Conservation (phyloP, 2,329 filamentous ascomycete genomes). For the Verticillium isaacii region DNA sequence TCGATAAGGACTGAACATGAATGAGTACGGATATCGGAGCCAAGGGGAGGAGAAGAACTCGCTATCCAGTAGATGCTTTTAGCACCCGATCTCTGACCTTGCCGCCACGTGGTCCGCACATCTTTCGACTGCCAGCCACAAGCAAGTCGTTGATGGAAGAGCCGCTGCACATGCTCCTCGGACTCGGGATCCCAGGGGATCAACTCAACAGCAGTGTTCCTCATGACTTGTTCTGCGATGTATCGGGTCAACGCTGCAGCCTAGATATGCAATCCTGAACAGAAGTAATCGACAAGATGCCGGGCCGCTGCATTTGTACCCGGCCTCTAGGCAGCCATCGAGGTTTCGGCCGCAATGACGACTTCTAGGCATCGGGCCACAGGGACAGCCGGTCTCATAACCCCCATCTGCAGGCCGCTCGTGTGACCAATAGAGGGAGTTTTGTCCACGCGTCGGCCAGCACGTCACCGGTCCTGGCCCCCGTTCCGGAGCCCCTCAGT, state of each 20-base stretch:
- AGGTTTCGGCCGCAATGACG: no score
- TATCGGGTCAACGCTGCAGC: no score
- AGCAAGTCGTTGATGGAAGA: slow-evolving; percentile 16
- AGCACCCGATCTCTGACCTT: slow-evolving; percentile 11
- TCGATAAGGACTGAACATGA: slow-evolving; percentile 8
- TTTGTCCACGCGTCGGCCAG: neutral
- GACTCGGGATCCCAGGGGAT: slow-evolving; percentile 21
- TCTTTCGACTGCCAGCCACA: slow-evolving; percentile 19
- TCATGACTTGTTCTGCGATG: no score
- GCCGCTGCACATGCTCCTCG: slow-evolving; percentile 13
- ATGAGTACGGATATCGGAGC: neutral
- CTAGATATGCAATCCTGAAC: no score
- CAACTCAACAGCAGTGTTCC: neutral
- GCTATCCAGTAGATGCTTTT: slow-evolving; percentile 18
- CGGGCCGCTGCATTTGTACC: no score
- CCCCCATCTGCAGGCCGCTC: no score
- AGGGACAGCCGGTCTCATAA: no score
- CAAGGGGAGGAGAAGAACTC: neutral
- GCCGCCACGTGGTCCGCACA: slow-evolving; percentile 14
- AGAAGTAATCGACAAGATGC: no score
- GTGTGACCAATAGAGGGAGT: no score
- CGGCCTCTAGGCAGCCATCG: no score
- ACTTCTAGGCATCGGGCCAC: no score
- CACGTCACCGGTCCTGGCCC: neutral
- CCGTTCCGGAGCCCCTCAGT: neutral